Evolutionary conservation across 2,329 filamentous ascomycete species (phyloP), one percentile per base, ranked within the genome.

Genomic region (Dendrostoma leiphaemia): DNA sequence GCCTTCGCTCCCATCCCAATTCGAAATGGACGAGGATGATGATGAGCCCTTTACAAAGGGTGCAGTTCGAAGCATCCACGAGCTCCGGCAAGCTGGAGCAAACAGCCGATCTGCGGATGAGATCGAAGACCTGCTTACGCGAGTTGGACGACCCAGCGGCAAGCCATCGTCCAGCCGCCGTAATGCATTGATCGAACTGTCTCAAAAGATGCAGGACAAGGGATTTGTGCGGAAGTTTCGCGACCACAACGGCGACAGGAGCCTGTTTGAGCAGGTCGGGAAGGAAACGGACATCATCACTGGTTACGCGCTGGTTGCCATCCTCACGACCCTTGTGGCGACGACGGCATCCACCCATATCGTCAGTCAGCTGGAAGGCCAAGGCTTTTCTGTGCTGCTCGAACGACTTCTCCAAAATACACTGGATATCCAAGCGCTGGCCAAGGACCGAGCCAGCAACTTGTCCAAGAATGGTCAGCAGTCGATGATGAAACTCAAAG

Each of bases 161-260:
- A 72, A 75, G 32, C 67, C 76, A 6, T 72, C 74, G 3, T 82
- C 81, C 0, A 73, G 81, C 63, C 74, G 84, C 59, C 75, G 84
- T 50, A 78, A 79, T 49, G 82, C 82, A 1, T 69, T 88, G 38
- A 69, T 86, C 4, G 84, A 88, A 59, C 67, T 88, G 38, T 79
- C 79, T 1, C 74, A 78, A 41, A 84, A 83, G 62, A 73, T 86
- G 38, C 78, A 80, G 46, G 74, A 86, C 47, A 84, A 85, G 62
- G 75, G 75, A 1, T 91, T 89, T 62, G 74, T 83, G 26, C 76
- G 78, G 17, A 85, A 89, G 58, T 91, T 96, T 62, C 79, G 88
- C 19, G 86, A 91, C 58, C 86, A 90, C 60, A 83, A 84, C 6
- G 83, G 88, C 53, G 88, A 90, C 58, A 80, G 84, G 51, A 81